Conservation (phyloP, 768 basidiomycete species). For the Kwoniella pini region DNA sequence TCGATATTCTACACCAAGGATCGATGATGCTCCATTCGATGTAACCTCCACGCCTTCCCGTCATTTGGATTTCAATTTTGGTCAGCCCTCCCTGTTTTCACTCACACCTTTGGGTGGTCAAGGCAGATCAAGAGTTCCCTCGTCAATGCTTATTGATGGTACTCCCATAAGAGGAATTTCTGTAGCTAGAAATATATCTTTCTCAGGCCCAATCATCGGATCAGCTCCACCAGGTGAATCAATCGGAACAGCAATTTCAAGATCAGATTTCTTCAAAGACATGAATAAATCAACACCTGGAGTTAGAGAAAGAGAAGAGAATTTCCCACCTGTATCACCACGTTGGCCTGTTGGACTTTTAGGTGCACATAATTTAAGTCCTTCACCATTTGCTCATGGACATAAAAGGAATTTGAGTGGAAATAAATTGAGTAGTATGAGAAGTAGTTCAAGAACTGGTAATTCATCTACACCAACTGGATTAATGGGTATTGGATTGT, state of each 20-base stretch:
- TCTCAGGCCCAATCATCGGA: slow-evolving; percentile 10
- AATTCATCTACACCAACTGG: neutral
- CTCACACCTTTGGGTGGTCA: slow-evolving; percentile 40
- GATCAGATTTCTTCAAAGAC: slow-evolving; percentile 37
- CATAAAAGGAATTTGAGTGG: slow-evolving; percentile 30
- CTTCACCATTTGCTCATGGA: slow-evolving; percentile 33
- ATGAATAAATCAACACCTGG: slow-evolving; percentile 24
- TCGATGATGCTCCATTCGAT: slow-evolving; percentile 47
- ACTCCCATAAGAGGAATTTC: slow-evolving; percentile 26
- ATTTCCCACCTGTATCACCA: slow-evolving; percentile 12
- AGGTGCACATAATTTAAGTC: slow-evolving; percentile 35
- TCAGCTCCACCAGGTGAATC: neutral
- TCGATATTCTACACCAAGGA: slow-evolving; percentile 41
- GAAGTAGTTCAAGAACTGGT: slow-evolving; percentile 27
- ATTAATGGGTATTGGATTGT: slow-evolving; percentile 13
- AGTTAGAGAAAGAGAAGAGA: neutral
- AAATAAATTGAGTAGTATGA: slow-evolving; percentile 30
- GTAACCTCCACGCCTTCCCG: slow-evolving; percentile 48
- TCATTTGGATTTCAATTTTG: slow-evolving; percentile 50
- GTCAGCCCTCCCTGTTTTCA: slow-evolving; percentile 44
- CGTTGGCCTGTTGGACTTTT: slow-evolving; percentile 37
- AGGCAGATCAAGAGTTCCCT: slow-evolving; percentile 28
- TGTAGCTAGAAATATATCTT: slow-evolving; percentile 7
- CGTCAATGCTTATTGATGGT: slow-evolving; percentile 21
- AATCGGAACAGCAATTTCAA: slow-evolving; percentile 10